These are phyloP conservation scores for Gnomoniopsis sp. DNA, from an alignment of 2,329 filamentous ascomycete genomes.

Conservation along the genomic window DNA sequence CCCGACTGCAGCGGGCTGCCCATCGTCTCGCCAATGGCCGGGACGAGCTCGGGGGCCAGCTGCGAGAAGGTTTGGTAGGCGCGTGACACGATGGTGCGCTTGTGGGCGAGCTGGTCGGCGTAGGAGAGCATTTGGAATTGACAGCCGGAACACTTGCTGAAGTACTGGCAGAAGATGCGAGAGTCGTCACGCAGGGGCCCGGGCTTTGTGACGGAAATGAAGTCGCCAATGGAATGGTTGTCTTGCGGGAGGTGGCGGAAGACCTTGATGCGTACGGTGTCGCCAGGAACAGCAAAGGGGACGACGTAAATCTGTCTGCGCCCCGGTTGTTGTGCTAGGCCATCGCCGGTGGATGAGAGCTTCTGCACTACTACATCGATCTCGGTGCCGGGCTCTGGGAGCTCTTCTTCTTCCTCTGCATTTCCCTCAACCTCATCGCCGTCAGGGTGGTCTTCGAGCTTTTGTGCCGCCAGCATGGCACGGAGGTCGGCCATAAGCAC, in stretches of 20 bases:
- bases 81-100: constrained; percentile 82
- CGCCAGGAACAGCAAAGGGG: constrained; percentile 84
- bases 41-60: constrained; percentile 70
- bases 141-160: constrained; percentile 82
- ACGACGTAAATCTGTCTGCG: constrained; percentile 75
- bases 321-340: constrained; percentile 69
- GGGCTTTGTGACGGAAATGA: constrained; percentile 71
- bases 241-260: constrained; percentile 65
- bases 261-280: constrained; percentile 74
- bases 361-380: constrained; percentile 78
- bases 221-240: constrained; percentile 75
- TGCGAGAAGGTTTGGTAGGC: constrained; percentile 90
- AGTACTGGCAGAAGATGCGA: constrained; percentile 80
- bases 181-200: constrained; percentile 74
- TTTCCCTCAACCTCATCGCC: constrained; percentile 23
- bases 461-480: constrained; percentile 45
- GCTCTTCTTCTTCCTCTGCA: constrained; percentile 23
- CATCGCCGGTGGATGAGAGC: constrained; percentile 89
- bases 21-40: constrained; percentile 77
- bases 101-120: constrained; percentile 77
- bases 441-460: constrained; percentile 22
- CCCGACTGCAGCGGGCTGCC: constrained; percentile 87
- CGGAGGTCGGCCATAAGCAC: constrained; percentile 63
- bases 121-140: constrained; percentile 98
- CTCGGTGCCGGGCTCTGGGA: constrained; percentile 69